Conservation (phyloP, 306 rosid genomes). For the Pachyrhizus erosus region DNA sequence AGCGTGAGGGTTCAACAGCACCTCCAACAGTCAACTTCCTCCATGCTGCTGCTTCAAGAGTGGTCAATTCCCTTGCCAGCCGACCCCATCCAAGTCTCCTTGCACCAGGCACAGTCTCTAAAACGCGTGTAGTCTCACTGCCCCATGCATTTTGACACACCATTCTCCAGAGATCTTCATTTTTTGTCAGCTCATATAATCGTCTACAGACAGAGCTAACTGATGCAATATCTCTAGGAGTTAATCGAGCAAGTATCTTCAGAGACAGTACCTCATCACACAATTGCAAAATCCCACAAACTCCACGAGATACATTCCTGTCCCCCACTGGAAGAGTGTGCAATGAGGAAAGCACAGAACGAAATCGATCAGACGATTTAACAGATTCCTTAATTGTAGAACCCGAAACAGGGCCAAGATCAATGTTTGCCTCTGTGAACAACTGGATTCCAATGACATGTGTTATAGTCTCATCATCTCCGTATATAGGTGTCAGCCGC, state of each 20-base stretch:
- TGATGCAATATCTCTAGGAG: conserved; percentile 91
- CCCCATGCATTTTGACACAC: conserved; percentile 99
- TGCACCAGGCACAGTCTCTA: conserved; percentile 89
- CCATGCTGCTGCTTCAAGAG: conserved; percentile 93
- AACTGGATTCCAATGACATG: conserved; percentile 97
- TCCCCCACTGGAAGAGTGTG: conserved; percentile 60
- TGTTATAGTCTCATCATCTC: conserved; percentile 86
- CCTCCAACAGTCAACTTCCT: conserved; percentile 85
- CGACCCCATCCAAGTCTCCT: conserved; percentile 90
- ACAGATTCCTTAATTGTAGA: conserved; percentile 59
- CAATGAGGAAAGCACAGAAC: conserved; percentile 63
- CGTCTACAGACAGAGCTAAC: conserved; percentile 74
- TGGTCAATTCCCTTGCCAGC: conserved; percentile 85
- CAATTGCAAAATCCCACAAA: conserved; percentile 80
- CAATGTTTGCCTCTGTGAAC: conserved; percentile 89
- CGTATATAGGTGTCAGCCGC: conserved; percentile 88
- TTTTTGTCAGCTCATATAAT: conserved; percentile 70
- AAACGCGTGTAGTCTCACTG: conserved; percentile 77
- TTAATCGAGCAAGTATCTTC: conserved; percentile 76
- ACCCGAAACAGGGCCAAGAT: conserved; percentile 84
- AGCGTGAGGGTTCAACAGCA: conserved; percentile 91
- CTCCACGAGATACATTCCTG: conserved; percentile 74
- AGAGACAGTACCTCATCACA: conserved; percentile 89
- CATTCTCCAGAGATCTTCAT: conserved; percentile 87
- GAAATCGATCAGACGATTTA: conserved; percentile 64